Conservation (phyloP, 768 basidiomycete species). For the Termitomyces sp. region DNA sequence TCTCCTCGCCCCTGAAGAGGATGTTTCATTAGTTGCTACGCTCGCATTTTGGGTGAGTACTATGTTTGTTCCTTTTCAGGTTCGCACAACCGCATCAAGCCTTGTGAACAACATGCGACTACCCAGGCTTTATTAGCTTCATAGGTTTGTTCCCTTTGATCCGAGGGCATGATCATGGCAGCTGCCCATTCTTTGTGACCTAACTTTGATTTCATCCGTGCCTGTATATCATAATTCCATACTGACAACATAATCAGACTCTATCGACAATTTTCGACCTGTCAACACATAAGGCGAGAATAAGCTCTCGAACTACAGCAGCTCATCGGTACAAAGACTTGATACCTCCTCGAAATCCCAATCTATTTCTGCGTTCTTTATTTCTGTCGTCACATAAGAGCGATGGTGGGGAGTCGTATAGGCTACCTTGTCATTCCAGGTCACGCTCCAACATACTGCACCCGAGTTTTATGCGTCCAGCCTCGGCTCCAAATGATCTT, state of each 20-base stretch:
- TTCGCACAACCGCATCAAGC: neutral
- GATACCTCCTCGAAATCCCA: constrained; percentile 4
- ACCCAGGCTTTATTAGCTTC: neutral
- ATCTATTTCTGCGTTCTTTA: constrained; percentile 18
- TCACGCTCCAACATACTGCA: constrained; percentile 10
- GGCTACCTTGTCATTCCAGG: constrained; percentile 5
- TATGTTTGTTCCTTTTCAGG: neutral
- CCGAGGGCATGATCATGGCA: neutral
- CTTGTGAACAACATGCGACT: neutral
- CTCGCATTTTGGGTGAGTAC: constrained; percentile 51
- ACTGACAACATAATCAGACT: constrained; percentile 33
- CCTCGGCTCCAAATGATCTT: constrained; percentile 30
- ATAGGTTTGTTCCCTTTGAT: neutral
- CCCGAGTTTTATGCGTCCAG: constrained; percentile 24
- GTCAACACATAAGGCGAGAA: constrained; percentile 50
- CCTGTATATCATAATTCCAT: neutral
- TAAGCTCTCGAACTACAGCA: constrained; percentile 23
- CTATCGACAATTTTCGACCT: constrained; percentile 56
- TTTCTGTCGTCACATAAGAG: constrained; percentile 5
- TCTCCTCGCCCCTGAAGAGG: constrained; percentile 60
- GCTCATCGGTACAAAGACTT: neutral
- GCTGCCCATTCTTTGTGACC: neutral
- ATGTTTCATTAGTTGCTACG: constrained; percentile 52
- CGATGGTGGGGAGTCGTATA: constrained; percentile 8
- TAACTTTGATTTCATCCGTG: neutral